Percentiles rank a stretch among this genome's conserved stretches.
Conservation (phyloP, 164 flowering plant genomes). For the Piper betle region DNA sequence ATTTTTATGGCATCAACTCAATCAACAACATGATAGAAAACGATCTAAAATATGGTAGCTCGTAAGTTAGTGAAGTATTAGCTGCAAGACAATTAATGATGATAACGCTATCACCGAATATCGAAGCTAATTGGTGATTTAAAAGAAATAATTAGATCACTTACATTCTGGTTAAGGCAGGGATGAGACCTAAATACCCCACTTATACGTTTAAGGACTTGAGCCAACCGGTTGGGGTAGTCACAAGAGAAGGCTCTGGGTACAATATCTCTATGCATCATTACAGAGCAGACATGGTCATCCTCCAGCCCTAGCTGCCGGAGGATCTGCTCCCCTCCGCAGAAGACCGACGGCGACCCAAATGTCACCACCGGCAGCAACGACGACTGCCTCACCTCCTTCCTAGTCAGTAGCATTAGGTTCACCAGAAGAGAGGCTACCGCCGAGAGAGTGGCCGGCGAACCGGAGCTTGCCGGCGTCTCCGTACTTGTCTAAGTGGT, state of each 20-base stretch:
- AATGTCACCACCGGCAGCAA: slow-evolving; percentile 78
- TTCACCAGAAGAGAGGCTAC: slow-evolving; percentile 66
- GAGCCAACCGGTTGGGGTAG: slow-evolving; percentile 59
- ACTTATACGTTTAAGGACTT: slow-evolving; percentile 56
- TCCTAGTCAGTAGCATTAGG: slow-evolving; percentile 62
- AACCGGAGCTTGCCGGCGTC: slow-evolving; percentile 63
- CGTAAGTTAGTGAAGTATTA: too few species aligned
- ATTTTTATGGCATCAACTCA: too few species aligned
- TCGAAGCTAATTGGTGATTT: too few species aligned
- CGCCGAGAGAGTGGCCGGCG: slow-evolving; percentile 90
- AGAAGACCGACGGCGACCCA: slow-evolving; percentile 86
- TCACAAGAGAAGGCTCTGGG: slow-evolving; percentile 95
- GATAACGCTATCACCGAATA: not conserved
- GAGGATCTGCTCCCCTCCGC: slow-evolving; percentile 59
- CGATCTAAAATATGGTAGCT: too few species aligned
- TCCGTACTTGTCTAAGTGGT: slow-evolving; percentile 41
- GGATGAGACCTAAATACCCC: slow-evolving; percentile 58
- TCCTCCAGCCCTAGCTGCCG: slow-evolving; percentile 56
- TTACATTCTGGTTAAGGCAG: slow-evolving; percentile 63
- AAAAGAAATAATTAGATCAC: slow-evolving; percentile 3
- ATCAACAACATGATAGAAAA: too few species aligned
- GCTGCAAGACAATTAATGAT: not conserved
- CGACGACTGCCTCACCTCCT: slow-evolving; percentile 33
- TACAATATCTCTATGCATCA: slow-evolving; percentile 91
- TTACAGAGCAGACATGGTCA: slow-evolving; percentile 48